A percentile compares a stretch with the other conserved stretches of the same genome.
Conservation (phyloP, 352 stramenopile species). For the Pythium myriotylum region DNA sequence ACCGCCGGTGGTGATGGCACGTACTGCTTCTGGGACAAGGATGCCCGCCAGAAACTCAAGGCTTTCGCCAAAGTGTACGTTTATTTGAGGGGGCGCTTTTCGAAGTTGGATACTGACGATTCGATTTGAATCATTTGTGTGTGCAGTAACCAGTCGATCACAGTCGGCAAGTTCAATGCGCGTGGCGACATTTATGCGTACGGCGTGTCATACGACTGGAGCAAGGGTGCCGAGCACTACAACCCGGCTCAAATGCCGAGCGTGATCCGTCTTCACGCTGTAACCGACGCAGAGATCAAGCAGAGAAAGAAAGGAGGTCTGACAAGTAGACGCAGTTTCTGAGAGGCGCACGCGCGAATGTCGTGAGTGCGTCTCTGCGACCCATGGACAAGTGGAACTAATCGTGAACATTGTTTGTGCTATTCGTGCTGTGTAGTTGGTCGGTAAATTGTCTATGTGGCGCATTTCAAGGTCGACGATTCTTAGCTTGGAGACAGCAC, state of each 20-base stretch:
- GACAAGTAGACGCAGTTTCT: constrained; percentile 26
- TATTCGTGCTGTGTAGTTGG: constrained; percentile 7
- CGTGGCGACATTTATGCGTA: constrained; percentile 96
- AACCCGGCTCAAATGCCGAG: constrained; percentile 78
- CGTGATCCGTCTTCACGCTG: constrained; percentile 93
- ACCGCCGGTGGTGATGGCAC: constrained; percentile 95
- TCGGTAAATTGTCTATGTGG: constrained; percentile 10
- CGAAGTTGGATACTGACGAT: no score
- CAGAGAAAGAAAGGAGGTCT: constrained; percentile 91
- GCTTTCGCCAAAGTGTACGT: constrained; percentile 77
- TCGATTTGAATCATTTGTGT: constrained; percentile 11
- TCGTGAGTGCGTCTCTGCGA: constrained; percentile 12
- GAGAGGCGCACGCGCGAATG: constrained; percentile 6
- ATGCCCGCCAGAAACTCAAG: constrained; percentile 97
- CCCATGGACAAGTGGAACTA: constrained; percentile 21
- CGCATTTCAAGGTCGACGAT: neutral
- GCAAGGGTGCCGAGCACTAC: constrained; percentile 91
- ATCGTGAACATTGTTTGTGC: constrained; percentile 19
- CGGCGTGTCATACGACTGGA: constrained; percentile 97
- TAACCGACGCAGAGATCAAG: constrained; percentile 94
- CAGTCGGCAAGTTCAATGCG: constrained; percentile 92
- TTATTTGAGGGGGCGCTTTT: no score
- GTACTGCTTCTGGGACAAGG: constrained; percentile 99
- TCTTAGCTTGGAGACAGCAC: neutral
- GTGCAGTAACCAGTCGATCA: constrained; percentile 87